A percentile compares a stretch with the other conserved stretches of the same genome.
Conservation (phyloP, 306 rosid genomes). For the Bauhinia variegata region DNA sequence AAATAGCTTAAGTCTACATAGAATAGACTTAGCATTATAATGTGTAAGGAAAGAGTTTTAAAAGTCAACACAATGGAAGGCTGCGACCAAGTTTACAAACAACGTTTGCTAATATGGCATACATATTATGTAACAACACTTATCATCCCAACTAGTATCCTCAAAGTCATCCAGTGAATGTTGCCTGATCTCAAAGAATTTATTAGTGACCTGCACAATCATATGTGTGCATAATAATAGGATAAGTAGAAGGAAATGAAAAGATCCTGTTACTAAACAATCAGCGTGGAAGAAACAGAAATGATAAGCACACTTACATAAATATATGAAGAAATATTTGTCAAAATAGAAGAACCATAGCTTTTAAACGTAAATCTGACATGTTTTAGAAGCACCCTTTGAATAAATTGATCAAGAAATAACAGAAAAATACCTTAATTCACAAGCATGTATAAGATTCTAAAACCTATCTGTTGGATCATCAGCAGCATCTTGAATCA, state of each 20-base stretch:
- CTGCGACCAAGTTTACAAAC: no score
- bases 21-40: no score
- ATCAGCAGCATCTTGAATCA: no score
- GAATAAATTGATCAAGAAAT: constrained; percentile 23
- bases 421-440: no score
- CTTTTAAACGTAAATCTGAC: constrained; percentile 16
- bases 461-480: no score
- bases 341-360: background rate
- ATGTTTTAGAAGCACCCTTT: constrained; percentile 18
- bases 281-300: constrained; percentile 28
- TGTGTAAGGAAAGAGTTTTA: no score
- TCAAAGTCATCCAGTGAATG: constrained; percentile 46
- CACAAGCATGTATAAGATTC: no score
- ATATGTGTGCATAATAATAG: constrained; percentile 34
- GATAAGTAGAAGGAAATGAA: constrained; percentile 26
- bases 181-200: constrained; percentile 81
- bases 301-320: constrained; percentile 13
- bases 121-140: no score
- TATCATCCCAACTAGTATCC: constrained; percentile 72
- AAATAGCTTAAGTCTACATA: no score
- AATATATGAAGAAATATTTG: constrained; percentile 15
- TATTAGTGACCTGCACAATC: constrained; percentile 64
- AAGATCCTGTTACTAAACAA: background rate
- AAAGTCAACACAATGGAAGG: no score
- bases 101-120: no score